Evolutionary conservation across 139 green algal genomes (phyloP).

Genomic region (Closterium sp.): DNA sequence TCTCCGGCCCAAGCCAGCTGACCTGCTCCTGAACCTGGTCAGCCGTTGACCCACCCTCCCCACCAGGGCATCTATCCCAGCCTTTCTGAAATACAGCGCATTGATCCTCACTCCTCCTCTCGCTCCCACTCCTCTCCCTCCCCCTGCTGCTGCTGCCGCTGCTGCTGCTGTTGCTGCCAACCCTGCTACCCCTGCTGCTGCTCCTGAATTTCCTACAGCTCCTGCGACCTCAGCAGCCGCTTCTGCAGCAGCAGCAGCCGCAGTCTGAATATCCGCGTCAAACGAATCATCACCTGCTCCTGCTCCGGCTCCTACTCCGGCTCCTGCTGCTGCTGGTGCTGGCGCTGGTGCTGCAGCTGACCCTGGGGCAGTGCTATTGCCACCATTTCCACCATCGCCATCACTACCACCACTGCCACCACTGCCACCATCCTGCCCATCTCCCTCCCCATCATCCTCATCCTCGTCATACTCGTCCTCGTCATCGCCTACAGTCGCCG

Average conservation of each 20-base stretch:
- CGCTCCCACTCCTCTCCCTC: neutral
- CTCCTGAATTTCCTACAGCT: neutral
- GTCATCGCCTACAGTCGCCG: too few relatives aligned
- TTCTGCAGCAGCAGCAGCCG: neutral
- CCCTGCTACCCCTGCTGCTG: too few relatives aligned
- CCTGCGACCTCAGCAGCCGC: neutral
- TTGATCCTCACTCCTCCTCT: neutral
- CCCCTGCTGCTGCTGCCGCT: neutral
- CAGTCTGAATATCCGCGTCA: neutral
- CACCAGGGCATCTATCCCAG: neutral
- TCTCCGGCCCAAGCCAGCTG: neutral
- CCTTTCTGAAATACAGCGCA: neutral
- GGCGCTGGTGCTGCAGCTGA: too few relatives aligned
- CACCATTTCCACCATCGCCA: neutral
- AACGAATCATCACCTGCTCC: too few relatives aligned
- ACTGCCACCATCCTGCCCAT: neutral
- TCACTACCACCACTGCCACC: neutral
- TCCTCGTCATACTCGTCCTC: too few relatives aligned
- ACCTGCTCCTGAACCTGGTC: neutral
- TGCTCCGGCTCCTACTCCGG: too few relatives aligned
- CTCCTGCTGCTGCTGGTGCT: too few relatives aligned
- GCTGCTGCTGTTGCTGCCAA: too few relatives aligned
- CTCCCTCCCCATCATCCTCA: too few relatives aligned
- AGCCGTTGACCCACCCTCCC: neutral
- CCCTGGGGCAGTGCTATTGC: neutral